Evolutionary conservation across 176 grass and related monocot species (phyloP).

Genomic region (Aegilops tauschii): DNA sequence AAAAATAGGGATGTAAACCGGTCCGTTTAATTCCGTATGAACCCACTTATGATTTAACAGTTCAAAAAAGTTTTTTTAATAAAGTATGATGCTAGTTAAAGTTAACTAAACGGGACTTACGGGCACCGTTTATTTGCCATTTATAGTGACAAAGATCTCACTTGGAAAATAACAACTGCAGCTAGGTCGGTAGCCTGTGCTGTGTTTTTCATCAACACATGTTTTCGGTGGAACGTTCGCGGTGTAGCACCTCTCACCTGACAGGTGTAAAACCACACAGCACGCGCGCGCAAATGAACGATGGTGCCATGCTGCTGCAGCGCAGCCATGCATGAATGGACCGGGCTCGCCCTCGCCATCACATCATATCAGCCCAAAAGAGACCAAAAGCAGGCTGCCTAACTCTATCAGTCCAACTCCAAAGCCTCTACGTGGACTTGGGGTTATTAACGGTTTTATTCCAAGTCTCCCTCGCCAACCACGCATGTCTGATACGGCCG

Average conservation of each 20-base stretch:
- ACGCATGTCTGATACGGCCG: not conserved
- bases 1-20: not conserved
- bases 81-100: no score
- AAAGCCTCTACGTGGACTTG: not conserved
- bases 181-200: not conserved
- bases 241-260: not conserved
- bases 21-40: no score
- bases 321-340: not conserved
- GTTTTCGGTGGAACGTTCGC: not conserved
- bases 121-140: no score
- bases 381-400: conserved; percentile 52
- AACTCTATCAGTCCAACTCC: conserved; percentile 49
- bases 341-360: conserved; percentile 6
- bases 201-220: not conserved
- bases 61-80: no score
- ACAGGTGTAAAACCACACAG: not conserved
- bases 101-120: no score
- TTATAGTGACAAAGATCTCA: not conserved
- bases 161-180: not conserved
- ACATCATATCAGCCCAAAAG: conserved; percentile 1
- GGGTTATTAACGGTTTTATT: conserved; percentile 41
- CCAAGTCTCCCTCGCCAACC: conserved; percentile 32
- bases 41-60: no score
- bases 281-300: not conserved
- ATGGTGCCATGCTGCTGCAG: not conserved